These are phyloP conservation scores for Arachis monticola DNA, from an alignment of 331 rosid genomes.

Conservation along the genomic window DNA sequence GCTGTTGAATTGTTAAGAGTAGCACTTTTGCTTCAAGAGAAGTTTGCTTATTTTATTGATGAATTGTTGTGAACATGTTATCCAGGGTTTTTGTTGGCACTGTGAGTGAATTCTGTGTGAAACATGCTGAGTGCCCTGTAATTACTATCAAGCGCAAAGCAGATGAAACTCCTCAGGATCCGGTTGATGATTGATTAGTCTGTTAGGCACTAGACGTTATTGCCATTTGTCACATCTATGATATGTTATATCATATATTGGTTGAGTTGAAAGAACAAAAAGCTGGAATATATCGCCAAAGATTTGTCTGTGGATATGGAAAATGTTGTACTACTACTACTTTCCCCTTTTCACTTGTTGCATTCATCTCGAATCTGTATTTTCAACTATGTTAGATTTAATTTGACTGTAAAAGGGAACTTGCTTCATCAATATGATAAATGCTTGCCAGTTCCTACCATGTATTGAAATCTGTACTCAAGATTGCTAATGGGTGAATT, in stretches of 20 bases:
- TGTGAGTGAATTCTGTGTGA: slow-evolving; percentile 91
- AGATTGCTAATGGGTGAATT: no score
- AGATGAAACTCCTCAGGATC: slow-evolving; percentile 87
- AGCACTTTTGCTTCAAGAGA: background rate
- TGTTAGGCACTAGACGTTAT: background rate
- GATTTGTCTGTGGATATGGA: slow-evolving; percentile 32
- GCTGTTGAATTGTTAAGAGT: background rate
- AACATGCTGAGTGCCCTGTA: slow-evolving; percentile 98
- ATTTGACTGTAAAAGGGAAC: slow-evolving; percentile 35
- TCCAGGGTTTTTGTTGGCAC: slow-evolving; percentile 97
- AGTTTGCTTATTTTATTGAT: slow-evolving; percentile 12
- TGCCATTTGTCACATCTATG: slow-evolving; percentile 1
- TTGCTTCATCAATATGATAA: slow-evolving; percentile 3
- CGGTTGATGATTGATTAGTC: slow-evolving; percentile 79
- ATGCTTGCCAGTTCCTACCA: background rate
- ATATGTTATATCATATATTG: slow-evolving; percentile 19
- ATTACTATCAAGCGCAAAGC: slow-evolving; percentile 88
- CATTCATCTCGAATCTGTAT: slow-evolving; percentile 10
- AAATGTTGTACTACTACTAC: background rate
- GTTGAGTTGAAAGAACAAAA: background rate
- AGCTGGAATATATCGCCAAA: background rate
- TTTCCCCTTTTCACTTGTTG: slow-evolving; percentile 11
- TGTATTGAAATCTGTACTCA: background rate
- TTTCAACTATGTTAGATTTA: slow-evolving; percentile 15
- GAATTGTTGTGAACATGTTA: background rate